Evolutionary conservation across 192 early-diverging fungal genomes (phyloP), one percentile per base, ranked within the genome.

Genomic region (Podila epicladia): DNA sequence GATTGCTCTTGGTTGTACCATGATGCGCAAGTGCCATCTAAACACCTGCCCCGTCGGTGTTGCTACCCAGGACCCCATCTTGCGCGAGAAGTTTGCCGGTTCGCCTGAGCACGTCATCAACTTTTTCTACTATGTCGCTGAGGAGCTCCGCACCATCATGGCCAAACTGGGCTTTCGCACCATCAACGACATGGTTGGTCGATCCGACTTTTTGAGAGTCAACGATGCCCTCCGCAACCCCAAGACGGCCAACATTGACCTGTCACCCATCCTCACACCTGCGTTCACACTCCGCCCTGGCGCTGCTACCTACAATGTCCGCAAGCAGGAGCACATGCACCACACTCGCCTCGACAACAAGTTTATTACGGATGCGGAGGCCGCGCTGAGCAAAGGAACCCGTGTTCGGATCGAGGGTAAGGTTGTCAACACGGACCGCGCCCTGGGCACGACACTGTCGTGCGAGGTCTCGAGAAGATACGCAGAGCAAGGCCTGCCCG

Each of bases 11-110:
- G 98, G 98, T 55, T 98, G 97, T 83, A 95, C 91, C 69, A 97
- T 98, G 93, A 93, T 99, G 95, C 88, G 97, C 50, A 95, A 96
- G 67, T 94, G 90, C 84, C 91, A 93, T 80, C 85, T 92, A 77
- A 98, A 98, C 87, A 98, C 95, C 77, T 99, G 98, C 65, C 94
- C 98, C 20, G 98, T 99, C 37, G 98, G 98, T 73, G 91, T 99
- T 74, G 97, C 97, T 26, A 99, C 98, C 11, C 98, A 99, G 87
- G 98, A 99, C 80, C 94, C 94, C 4, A 91, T 87, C 57, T 89
- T 99, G 65, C 94, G 98, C 32, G 91, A 92, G 73, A 97, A 97
- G 89, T 99, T 99, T 82, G 92, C 87, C 53, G 98, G 98, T 17
- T 84, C 87, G 65, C 97, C 98, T 19, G 98, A 99, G 82, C 91